Evolutionary conservation across 768 basidiomycete genomes (phyloP).

Genomic region (Boletus barrowsii): DNA sequence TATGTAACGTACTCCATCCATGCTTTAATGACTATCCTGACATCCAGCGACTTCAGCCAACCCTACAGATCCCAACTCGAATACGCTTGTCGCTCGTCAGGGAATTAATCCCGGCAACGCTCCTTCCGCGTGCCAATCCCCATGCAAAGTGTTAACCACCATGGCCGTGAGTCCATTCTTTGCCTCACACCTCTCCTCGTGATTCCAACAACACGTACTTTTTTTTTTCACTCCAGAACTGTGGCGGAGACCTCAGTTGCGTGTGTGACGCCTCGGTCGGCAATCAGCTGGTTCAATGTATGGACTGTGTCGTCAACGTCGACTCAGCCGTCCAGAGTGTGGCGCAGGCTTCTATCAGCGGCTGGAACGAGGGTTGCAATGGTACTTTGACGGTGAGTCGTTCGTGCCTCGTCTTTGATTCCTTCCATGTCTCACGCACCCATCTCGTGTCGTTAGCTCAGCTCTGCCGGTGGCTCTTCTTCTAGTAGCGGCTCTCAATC

Average conservation of each 20-base stretch:
- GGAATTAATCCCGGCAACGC: conserved; percentile 1
- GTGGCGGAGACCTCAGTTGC: conserved; percentile 3
- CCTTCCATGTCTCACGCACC: no score
- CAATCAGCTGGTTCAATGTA: conserved; percentile 14
- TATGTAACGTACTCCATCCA: not conserved
- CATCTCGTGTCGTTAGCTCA: conserved; percentile 3
- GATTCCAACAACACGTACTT: not conserved
- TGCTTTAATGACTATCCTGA: not conserved
- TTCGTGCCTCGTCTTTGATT: not conserved
- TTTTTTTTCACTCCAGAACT: conserved; percentile 4
- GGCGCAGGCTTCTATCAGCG: conserved; percentile 9
- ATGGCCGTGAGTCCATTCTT: conserved; percentile 14
- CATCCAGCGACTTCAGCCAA: not conserved
- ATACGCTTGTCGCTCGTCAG: conserved; percentile 22
- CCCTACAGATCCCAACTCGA: not conserved
- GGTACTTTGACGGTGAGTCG: conserved; percentile 19
- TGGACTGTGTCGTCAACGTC: conserved; percentile 15
- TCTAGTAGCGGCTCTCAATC: not conserved
- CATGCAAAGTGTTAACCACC: conserved; percentile 19
- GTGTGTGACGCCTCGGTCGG: conserved; percentile 12
- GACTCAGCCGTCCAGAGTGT: not conserved
- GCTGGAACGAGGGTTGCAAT: conserved; percentile 18
- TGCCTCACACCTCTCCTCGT: not conserved
- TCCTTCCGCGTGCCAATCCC: conserved; percentile 19
- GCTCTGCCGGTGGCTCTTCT: not conserved